Evolutionary conservation across 2,329 filamentous ascomycete genomes (phyloP).

Genomic region (Pseudovirgaria hyperparasitica): DNA sequence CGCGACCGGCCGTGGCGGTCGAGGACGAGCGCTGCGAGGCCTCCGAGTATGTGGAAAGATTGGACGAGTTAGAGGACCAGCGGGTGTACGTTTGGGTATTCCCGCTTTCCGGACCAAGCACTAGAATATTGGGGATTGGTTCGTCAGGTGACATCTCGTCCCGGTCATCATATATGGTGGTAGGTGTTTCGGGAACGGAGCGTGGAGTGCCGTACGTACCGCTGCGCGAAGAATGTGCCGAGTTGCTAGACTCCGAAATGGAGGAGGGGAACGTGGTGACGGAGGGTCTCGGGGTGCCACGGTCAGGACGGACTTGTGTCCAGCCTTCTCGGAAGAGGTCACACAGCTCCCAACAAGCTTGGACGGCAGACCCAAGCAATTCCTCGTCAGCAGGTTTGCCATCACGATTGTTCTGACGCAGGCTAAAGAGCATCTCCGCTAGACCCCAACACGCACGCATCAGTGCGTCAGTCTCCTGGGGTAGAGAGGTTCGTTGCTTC

Average conservation of each 20-base stretch:
- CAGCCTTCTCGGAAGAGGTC: conserved; percentile 88
- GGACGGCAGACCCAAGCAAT: conserved; percentile 72
- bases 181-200: conserved; percentile 68
- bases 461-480: conserved; percentile 71
- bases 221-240: conserved; percentile 30
- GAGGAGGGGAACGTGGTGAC: conserved; percentile 59
- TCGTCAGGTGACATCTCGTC: conserved; percentile 63
- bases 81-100: conserved; percentile 42
- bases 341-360: conserved; percentile 89
- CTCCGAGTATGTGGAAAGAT: conserved; percentile 68
- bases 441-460: conserved; percentile 80
- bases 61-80: conserved; percentile 68
- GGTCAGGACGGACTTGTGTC: conserved; percentile 76
- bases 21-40: conserved; percentile 54
- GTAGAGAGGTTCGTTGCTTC: conserved; percentile 73
- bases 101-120: conserved; percentile 58
- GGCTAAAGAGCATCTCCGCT: conserved; percentile 84
- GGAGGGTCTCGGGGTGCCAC: conserved; percentile 70
- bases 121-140: conserved; percentile 74
- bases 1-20: conserved; percentile 53
- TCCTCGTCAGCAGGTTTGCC: conserved; percentile 66
- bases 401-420: conserved; percentile 70
- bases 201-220: conserved; percentile 32
- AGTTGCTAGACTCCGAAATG: conserved; percentile 19
- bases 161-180: conserved; percentile 89